Conservation (phyloP, 78 protist species). For the Dictyostelium purpureum region DNA sequence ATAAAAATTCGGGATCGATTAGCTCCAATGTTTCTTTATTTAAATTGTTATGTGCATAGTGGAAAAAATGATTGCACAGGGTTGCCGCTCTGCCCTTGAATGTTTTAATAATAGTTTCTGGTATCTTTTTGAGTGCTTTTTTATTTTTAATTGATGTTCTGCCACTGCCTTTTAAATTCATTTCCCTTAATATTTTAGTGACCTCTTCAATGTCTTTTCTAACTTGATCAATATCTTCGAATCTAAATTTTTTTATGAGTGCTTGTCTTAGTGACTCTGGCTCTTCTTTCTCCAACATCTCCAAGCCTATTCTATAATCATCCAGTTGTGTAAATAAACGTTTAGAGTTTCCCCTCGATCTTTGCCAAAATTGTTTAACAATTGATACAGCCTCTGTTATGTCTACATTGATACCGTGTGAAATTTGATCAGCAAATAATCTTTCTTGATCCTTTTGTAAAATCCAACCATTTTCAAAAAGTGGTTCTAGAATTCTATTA, state of each 20-base stretch:
- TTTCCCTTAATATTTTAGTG: background rate
- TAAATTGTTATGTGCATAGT: constrained; percentile 38
- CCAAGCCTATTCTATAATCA: constrained; percentile 74
- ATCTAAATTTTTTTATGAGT: background rate
- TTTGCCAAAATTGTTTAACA: constrained; percentile 65
- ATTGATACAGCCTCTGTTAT: constrained; percentile 19
- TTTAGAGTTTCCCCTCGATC: constrained; percentile 70
- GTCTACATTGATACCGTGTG: constrained; percentile 33
- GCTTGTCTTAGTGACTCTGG: background rate
- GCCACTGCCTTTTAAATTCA: constrained; percentile 61
- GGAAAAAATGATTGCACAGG: constrained; percentile 41
- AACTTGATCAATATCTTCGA: constrained; percentile 20
- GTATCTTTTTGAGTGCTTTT: constrained; percentile 17
- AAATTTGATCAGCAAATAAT: constrained; percentile 22
- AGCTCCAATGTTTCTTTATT: constrained; percentile 44
- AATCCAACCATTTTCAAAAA: constrained; percentile 63
- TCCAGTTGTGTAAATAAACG: constrained; percentile 62
- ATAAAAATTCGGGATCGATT: constrained; percentile 19
- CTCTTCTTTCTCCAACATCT: constrained; percentile 26
- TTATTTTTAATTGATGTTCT: constrained; percentile 56
- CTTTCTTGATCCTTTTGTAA: constrained; percentile 47
- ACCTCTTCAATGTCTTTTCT: constrained; percentile 44
- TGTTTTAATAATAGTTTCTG: constrained; percentile 35
- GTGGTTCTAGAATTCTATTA: constrained; percentile 36
- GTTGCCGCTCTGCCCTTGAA: constrained; percentile 48